Conservation (phyloP, 805 yeast genomes). For the Wickerhamomyces chaumierensis region DNA sequence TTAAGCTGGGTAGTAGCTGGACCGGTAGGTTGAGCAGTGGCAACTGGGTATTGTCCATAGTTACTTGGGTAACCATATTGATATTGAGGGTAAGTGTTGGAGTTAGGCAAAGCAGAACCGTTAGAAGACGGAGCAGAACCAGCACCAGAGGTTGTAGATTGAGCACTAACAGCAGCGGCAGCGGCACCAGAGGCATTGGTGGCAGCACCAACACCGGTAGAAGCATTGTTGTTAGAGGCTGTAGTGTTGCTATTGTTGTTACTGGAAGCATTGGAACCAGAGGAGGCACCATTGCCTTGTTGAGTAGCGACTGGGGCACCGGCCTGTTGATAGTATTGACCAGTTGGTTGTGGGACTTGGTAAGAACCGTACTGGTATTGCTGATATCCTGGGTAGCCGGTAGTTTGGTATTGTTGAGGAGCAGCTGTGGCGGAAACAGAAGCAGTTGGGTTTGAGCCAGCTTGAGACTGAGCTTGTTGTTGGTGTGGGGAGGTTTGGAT, state of each 20-base stretch:
- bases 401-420: conserved; percentile 5
- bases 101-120: not conserved
- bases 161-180: not conserved
- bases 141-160: not conserved
- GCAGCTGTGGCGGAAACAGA: not conserved
- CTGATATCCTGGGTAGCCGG: conserved; percentile 9
- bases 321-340: conserved; percentile 10
- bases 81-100: not conserved
- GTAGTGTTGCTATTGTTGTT: conserved; percentile 1
- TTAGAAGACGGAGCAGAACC: not conserved
- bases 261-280: not conserved
- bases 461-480: conserved; percentile 8
- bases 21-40: not conserved
- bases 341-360: not conserved
- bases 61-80: not conserved
- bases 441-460: conserved; percentile 3
- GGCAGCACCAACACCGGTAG: conserved; percentile 4
- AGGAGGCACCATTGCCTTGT: not conserved
- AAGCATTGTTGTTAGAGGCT: no score
- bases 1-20: conserved; percentile 9
- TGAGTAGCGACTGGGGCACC: conserved; percentile 5
- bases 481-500: conserved; percentile 13
- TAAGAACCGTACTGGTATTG: conserved; percentile 3
- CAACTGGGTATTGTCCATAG: not conserved
- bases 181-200: conserved; percentile 4